phyloP scores from a whole-genome alignment of 2,329 filamentous ascomycete species.

The Akanthomyces dipterigenus region DNA sequence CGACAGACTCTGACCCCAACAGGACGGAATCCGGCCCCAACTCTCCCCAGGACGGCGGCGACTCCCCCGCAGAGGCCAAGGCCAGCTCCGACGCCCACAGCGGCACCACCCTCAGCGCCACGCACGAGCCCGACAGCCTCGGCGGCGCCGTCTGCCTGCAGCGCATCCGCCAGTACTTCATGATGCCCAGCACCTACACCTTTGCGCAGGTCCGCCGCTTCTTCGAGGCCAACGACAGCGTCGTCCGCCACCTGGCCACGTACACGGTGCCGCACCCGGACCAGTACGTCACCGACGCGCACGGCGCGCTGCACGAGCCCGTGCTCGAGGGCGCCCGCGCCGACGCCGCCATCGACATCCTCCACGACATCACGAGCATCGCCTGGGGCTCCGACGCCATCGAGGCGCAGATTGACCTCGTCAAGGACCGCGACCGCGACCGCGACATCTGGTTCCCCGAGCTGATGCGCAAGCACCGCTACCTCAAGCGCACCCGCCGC shows the following conservation, averaged over 20 bases:
- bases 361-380: background rate
- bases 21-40: too few relatives aligned
- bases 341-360: background rate
- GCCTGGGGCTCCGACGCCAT: background rate
- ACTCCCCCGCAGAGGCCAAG: too few relatives aligned
- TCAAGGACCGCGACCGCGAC: background rate
- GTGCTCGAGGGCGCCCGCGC: background rate
- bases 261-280: background rate
- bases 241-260: conserved; percentile 18
- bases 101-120: too few relatives aligned
- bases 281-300: background rate
- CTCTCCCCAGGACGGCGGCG: too few relatives aligned
- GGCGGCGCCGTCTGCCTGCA: background rate
- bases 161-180: conserved; percentile 13
- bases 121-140: background rate
- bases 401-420: background rate
- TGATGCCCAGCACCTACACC: conserved; percentile 7
- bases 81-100: background rate
- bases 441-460: background rate
- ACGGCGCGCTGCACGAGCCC: background rate
- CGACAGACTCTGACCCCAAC: too few relatives aligned
- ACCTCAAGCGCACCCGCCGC: background rate
- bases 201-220: conserved; percentile 11
- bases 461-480: background rate
- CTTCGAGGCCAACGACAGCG: conserved; percentile 16